Percentiles rank a stretch among this genome's conserved stretches.
These are phyloP conservation scores for Mesembryanthemum crystallinum DNA, from an alignment of 148 eudicot genomes.

Conservation along the genomic window DNA sequence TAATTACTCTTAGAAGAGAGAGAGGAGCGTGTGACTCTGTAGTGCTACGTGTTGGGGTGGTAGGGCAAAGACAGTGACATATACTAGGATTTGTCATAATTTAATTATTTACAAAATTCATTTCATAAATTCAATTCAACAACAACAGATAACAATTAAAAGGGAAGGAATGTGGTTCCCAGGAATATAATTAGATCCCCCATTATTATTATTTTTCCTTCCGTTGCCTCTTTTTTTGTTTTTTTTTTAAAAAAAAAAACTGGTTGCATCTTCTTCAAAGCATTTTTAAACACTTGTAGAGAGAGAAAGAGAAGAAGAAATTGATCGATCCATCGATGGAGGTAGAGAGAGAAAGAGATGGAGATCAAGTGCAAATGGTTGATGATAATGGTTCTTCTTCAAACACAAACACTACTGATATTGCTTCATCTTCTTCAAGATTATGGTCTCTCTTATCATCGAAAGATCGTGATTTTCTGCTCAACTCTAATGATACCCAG, in stretches of 20 bases:
- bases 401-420: too few relatives aligned
- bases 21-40: background rate
- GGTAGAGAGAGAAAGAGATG: background rate
- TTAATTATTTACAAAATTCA: too few relatives aligned
- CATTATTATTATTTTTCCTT: too few relatives aligned
- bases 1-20: background rate
- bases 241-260: too few relatives aligned
- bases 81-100: conserved; percentile 10
- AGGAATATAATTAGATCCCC: too few relatives aligned
- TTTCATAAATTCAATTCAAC: background rate
- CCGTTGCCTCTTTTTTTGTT: too few relatives aligned
- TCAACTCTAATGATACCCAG: conserved; percentile 56
- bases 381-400: background rate
- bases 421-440: conserved; percentile 9
- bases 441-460: conserved; percentile 47
- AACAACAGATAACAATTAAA: background rate
- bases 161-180: too few relatives aligned
- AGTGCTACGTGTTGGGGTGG: background rate
- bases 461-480: conserved; percentile 59
- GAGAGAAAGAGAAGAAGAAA: conserved; percentile 21
- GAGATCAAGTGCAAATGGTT: too few relatives aligned
- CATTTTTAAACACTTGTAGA: too few relatives aligned
- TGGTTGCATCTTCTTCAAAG: too few relatives aligned
- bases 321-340: too few relatives aligned
- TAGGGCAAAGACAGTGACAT: background rate